These are phyloP conservation scores for Sphaerulina populicola DNA, from an alignment of 2,329 filamentous ascomycete genomes.

Conservation along the genomic window DNA sequence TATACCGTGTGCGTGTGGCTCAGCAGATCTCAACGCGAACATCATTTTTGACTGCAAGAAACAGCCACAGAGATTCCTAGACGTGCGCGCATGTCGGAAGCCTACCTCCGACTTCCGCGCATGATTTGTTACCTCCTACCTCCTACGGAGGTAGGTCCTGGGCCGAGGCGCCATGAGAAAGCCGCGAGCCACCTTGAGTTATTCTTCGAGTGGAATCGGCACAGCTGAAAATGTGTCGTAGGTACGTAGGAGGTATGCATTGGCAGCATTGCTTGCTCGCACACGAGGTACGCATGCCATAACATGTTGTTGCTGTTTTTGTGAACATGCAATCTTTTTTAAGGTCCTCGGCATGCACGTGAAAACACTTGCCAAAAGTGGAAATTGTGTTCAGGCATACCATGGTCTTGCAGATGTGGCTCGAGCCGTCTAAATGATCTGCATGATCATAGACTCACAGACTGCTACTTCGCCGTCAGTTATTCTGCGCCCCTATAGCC, in stretches of 20 bases:
- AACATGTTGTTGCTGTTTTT: background rate
- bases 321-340: background rate
- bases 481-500: background rate
- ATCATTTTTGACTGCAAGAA: background rate
- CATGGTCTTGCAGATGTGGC: constrained; percentile 1
- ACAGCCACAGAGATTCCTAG: background rate
- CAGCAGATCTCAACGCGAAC: background rate
- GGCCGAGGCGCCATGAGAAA: background rate
- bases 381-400: background rate
- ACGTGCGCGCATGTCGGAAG: background rate
- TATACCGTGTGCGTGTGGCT: background rate
- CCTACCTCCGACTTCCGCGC: no score
- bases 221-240: background rate
- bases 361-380: constrained; percentile 1
- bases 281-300: background rate
- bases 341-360: background rate
- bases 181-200: background rate
- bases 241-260: no score
- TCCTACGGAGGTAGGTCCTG: no score
- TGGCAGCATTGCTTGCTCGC: background rate
- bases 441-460: constrained; percentile 2
- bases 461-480: background rate
- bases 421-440: background rate
- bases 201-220: background rate
- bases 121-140: background rate